Evolutionary conservation across 768 basidiomycete species (phyloP), one percentile per base, ranked within the genome.

Genomic region (Mycena capillaripes): DNA sequence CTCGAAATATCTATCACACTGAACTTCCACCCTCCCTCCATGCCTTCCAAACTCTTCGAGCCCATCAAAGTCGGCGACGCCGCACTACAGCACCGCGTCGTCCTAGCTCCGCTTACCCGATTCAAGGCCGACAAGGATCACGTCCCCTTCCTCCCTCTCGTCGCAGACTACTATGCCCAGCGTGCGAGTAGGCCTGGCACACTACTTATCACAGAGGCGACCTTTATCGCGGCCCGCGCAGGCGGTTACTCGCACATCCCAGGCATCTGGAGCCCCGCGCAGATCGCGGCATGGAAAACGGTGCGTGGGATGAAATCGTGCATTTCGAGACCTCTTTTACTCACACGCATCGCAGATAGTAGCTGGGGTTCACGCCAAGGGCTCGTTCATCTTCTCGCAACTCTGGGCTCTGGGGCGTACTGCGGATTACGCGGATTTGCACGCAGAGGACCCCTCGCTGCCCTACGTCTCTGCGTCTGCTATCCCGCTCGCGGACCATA

Each of bases 311-410:
- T 48, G n/a, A 36, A 17, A 48, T 2, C 44, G 23, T 44, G 17
- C 44, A 17, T n/a, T 2, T n/a, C n/a, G n/a, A n/a, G n/a, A n/a
- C 11, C 4, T 88, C 85, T 0, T 85, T 82, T 74, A 83, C 88
- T 63, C 85, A 80, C 72, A 48, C 82, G 17, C 88, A 89, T 70
- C 77, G 23, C 11, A 50, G 52, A 38, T 91, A 23, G 84, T 84
- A 32, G 83, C 85, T 7, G 82, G 81, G 0, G 88, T 89, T 0
- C 89, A 90, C 75, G 83, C 82, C 7, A 82, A 86, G 56, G 86
- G 86, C 9, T 86, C 83, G 0, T 85, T 81, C 76, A 84, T 88
- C 67, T 85, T 80, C 74, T 52, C 82, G 19, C 88, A 89, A 72
- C 77, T 86, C 2, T 87, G 88, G 80, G 88, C 88, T 87, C 1